Percentiles rank a stretch among this genome's conserved stretches.
These are phyloP conservation scores for Lactarius deliciosus DNA, from an alignment of 768 basidiomycete genomes.

Conservation along the genomic window DNA sequence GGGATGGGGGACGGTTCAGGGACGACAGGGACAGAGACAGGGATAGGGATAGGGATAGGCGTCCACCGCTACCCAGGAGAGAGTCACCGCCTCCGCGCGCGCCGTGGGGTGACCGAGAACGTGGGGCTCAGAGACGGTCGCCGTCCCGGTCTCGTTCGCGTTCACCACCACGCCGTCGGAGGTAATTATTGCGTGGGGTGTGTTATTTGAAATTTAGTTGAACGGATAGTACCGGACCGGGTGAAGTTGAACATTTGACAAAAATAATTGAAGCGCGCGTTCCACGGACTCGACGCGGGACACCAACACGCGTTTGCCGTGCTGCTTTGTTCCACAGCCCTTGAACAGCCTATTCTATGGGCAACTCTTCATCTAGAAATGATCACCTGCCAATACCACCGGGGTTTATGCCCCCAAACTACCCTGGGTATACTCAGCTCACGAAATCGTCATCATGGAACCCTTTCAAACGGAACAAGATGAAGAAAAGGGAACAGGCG, in stretches of 20 bases:
- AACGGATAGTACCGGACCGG: constrained; percentile 17
- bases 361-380: constrained; percentile 22
- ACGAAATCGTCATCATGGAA: constrained; percentile 21
- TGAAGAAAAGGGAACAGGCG: constrained; percentile 24
- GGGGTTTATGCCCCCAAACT: constrained; percentile 16
- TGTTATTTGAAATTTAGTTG: constrained; percentile 12
- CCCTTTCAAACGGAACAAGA: constrained; percentile 22
- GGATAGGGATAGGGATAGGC: constrained; percentile 44
- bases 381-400: constrained; percentile 21
- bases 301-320: not conserved
- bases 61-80: constrained; percentile 41
- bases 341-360: constrained; percentile 18
- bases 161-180: constrained; percentile 43
- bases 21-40: constrained; percentile 44
- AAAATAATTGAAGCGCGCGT: constrained; percentile 2
- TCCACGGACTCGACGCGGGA: not conserved
- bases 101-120: constrained; percentile 41
- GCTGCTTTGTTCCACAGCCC: not conserved
- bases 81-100: constrained; percentile 44
- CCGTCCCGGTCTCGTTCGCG: constrained; percentile 42
- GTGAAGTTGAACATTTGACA: not conserved
- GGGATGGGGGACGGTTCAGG: constrained; percentile 41
- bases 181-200: not conserved
- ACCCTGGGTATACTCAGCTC: constrained; percentile 13
- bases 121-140: constrained; percentile 38